Evolutionary conservation across 139 green algal species (phyloP).

Genomic region (Chlamydomonas incerta): DNA sequence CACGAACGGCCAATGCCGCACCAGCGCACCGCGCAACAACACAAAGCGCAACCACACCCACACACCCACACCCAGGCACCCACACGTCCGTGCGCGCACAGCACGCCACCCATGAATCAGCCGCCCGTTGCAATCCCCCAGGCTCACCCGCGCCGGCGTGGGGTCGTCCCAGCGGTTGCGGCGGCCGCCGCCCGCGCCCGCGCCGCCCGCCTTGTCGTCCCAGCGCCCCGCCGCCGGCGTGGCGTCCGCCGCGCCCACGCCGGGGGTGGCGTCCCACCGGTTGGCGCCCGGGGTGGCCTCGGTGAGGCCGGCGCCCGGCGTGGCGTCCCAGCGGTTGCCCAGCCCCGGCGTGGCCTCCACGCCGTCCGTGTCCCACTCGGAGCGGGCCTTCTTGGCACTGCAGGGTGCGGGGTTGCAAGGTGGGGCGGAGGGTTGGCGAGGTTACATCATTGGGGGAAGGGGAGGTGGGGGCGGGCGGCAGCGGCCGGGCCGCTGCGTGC

Average conservation of each 20-base stretch:
- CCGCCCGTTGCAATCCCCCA: background rate
- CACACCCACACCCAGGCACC: too few species aligned
- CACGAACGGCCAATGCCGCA: background rate
- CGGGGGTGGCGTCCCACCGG: constrained; percentile 85
- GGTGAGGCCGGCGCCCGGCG: constrained; percentile 61
- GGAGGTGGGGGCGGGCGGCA: too few species aligned
- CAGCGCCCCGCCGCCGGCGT: constrained; percentile 53
- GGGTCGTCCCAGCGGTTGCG: constrained; percentile 83
- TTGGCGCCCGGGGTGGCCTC: constrained; percentile 58
- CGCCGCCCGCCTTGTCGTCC: constrained; percentile 65
- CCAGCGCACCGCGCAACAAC: too few species aligned
- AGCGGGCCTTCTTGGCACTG: constrained; percentile 60
- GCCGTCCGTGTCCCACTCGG: constrained; percentile 87
- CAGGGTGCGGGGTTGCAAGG: constrained; percentile 64
- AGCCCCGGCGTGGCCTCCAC: constrained; percentile 79
- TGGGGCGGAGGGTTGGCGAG: background rate
- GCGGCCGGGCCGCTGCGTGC: too few species aligned
- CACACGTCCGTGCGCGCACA: too few species aligned
- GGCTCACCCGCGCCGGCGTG: constrained; percentile 56
- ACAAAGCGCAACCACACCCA: too few species aligned
- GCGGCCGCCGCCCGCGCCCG: constrained; percentile 47
- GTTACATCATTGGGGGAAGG: too few species aligned
- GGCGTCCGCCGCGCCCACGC: constrained; percentile 18
- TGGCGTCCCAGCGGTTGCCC: constrained; percentile 84
- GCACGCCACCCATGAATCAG: background rate